Evolutionary conservation across 2,329 filamentous ascomycete genomes (phyloP).

Genomic region (Hyphodiscus sp.): DNA sequence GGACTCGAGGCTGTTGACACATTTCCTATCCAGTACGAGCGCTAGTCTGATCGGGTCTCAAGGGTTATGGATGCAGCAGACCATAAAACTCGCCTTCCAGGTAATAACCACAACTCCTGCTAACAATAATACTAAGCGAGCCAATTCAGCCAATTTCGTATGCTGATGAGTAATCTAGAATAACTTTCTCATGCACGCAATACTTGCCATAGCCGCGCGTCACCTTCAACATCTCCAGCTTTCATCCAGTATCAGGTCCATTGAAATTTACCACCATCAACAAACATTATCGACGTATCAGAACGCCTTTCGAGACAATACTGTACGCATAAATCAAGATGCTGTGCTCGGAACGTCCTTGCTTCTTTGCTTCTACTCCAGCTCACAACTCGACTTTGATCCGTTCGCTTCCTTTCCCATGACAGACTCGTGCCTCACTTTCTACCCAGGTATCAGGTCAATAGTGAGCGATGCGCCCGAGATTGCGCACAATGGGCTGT

Average conservation of each 20-base stretch:
- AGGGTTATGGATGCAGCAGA: not conserved
- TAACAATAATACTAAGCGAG: too few species aligned
- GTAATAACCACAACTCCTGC: not conserved
- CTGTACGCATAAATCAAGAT: conserved; percentile 8
- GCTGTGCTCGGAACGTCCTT: conserved; percentile 16
- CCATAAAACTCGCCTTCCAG: not conserved
- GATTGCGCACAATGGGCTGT: not conserved
- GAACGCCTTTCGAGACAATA: conserved; percentile 4
- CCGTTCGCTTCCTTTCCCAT: conserved; percentile 5
- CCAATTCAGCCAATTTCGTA: too few species aligned
- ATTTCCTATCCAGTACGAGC: not conserved
- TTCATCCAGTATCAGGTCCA: not conserved
- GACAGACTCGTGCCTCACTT: conserved; percentile 15
- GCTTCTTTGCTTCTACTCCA: conserved; percentile 13
- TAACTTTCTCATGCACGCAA: conserved; percentile 1
- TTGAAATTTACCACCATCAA: conserved; percentile 12
- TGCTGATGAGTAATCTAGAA: not conserved
- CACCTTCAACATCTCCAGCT: not conserved
- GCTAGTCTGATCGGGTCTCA: not conserved
- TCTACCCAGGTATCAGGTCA: conserved; percentile 12
- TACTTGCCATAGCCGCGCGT: not conserved
- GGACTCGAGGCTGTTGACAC: not conserved
- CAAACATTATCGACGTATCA: conserved; percentile 12
- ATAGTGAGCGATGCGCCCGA: conserved; percentile 7
- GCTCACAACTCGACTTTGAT: conserved; percentile 9